A percentile compares a stretch with the other conserved stretches of the same genome.
Evolutionary conservation across 2,329 filamentous ascomycete genomes (phyloP).

Genomic region (Epichloe sibirici): DNA sequence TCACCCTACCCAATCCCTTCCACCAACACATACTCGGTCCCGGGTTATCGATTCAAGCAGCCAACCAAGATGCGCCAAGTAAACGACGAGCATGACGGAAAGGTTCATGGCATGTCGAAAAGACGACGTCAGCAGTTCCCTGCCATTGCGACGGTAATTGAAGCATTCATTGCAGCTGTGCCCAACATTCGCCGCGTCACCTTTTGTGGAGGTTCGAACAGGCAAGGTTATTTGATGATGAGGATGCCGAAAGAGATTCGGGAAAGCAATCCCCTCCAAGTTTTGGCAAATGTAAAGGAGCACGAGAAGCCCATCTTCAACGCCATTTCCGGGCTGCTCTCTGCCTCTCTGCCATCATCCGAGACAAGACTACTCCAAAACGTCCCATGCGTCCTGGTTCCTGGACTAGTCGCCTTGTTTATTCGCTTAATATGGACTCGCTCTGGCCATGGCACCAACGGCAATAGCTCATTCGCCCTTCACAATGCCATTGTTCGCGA

Average conservation of each 20-base stretch:
- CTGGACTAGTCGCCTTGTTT: conserved; percentile 33
- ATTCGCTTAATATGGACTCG: conserved; percentile 39
- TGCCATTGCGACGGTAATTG: conserved; percentile 70
- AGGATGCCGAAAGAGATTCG: conserved; percentile 48
- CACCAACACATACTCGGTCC: conserved; percentile 65
- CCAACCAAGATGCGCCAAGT: conserved; percentile 37
- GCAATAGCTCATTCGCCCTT: conserved; percentile 57
- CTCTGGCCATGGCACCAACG: conserved; percentile 33
- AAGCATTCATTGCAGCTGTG: conserved; percentile 56
- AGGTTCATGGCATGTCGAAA: conserved; percentile 68
- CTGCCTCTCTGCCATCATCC: conserved; percentile 28
- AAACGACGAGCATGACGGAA: conserved; percentile 37
- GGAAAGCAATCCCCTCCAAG: conserved; percentile 50
- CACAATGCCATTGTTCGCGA: conserved; percentile 58
- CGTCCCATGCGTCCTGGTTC: conserved; percentile 29
- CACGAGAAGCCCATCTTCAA: conserved; percentile 20
- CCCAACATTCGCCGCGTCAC: conserved; percentile 60
- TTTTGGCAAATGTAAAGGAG: conserved; percentile 17
- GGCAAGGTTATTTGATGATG: conserved; percentile 72
- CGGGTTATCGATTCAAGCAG: conserved; percentile 45
- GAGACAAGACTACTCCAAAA: conserved; percentile 21
- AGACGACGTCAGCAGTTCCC: conserved; percentile 71
- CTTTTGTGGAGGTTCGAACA: conserved; percentile 80
- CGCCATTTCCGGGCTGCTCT: conserved; percentile 25
- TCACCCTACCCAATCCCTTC: conserved; percentile 73